Base-by-base conservation (phyloP, 352 stramenopile species). In the Pythium volutum region DNA sequence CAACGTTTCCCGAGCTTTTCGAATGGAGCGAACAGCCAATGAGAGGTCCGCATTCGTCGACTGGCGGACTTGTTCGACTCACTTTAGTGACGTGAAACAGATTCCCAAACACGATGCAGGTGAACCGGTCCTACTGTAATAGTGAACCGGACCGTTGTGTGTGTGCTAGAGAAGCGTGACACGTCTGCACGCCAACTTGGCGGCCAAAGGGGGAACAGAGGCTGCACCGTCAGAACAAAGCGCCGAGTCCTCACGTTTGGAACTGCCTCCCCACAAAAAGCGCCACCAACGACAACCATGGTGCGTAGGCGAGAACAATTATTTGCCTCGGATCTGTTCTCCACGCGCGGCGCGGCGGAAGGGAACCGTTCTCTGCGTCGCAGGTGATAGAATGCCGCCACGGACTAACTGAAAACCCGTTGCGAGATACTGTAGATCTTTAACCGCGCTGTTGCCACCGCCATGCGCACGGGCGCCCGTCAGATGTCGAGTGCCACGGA, bases 401-500 rank as follows among this genome's bases (percentile, higher is more conserved):
- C 14, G 50, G 29, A 43, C 49, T 18, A 45, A 43, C 15, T 16
- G 11, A 22, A 14, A 42, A 36, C 16, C 20, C 3, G 11, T 26
- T 42, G 48, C 4, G n/a, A 34, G 26, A 27, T 56, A n/a, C n/a
- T n/a, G n/a, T n/a, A 66, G 59, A 59, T 66, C 38, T 55, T 50
- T 38, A 80, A 74, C 55, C 80, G 84, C 55, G 36, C 69, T 58
- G 56, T 78, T 58, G 69, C 68, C 51, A 75, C 85, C 69, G 74
- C 79, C 48, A 57, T 88, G 59, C 77, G 77, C 55, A 53, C 71
- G 72, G 76, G 79, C 51, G 79, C 67, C 20, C 86, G 86, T 70
- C 66, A 78, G 64, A 95, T 95, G 86, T 95, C 86, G 45, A 79
- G 70, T 54, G 83, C 81, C 53, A 87, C 83, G 14, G 83, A 95